Base-by-base conservation (phyloP, 805 yeast species). In the Metschnikowia similis region DNA sequence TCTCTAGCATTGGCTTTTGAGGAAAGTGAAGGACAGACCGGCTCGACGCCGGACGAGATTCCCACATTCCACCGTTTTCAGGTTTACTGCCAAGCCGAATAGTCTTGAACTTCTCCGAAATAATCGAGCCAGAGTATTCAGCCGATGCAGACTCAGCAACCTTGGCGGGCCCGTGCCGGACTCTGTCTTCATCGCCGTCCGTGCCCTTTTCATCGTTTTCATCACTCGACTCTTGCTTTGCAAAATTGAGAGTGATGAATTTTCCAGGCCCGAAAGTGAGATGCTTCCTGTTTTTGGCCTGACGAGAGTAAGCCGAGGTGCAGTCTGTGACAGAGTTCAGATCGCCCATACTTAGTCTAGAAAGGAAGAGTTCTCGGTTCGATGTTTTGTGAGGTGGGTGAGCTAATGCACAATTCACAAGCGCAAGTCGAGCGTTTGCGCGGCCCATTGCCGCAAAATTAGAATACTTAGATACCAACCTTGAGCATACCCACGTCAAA, bases 371-470 rank as follows among this genome's bases (percentile, higher is more conserved):
- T 14, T 14, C 14, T 28, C 26, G 26, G 14, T 10, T 10, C 16
- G 34, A 14, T 28, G 26, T 13, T 8, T 39, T 39, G 42, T 39
- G 34, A 39, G 29, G 17, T 10, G 21, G 21, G 21, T 14, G 13
- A 10, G 32, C 26, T 8, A 3, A 28, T 13, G 14, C 13, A 16
- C 9, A 16, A 35, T 27, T 11, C 42, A 41, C 37, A 41, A 41
- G 30, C 21, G 34, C 21, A 14, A 9, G 27, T 36, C 11, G 27
- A 4, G 28, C n/a, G 35, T 30, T 8, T 41, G 45, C 45, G 45
- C 45, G 45, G 37, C 5, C 35, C 30, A 21, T 41, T 41, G 44
- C 44, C 35, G 35, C 44, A 41, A 41, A 41, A 17, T 21, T 26
- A n/a, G n/a, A 17, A 3, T 7, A 26, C 13, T 21, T 8, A 13